Conservation (phyloP, 2,329 filamentous ascomycete genomes). For the Cladosporium oxysporum region DNA sequence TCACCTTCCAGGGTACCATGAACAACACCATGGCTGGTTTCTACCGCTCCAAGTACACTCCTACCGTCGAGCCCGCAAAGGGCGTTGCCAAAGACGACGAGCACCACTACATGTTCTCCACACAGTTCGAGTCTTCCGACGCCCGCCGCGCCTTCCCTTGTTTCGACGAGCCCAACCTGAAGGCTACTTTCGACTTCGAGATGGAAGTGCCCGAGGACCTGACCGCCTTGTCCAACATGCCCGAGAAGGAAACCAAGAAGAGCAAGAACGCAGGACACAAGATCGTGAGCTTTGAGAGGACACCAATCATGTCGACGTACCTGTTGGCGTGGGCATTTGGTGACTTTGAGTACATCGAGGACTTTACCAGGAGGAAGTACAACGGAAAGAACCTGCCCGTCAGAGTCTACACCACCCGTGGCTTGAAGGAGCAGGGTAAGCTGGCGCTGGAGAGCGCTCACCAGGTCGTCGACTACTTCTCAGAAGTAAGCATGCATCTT, state of each 20-base stretch:
- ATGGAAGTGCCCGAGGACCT: constrained; percentile 89
- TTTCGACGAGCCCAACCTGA: constrained; percentile 96
- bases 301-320: constrained; percentile 87
- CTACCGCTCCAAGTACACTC: constrained; percentile 93
- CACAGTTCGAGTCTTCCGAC: constrained; percentile 96
- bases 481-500: constrained; percentile 55
- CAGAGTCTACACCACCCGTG: constrained; percentile 90
- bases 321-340: constrained; percentile 92
- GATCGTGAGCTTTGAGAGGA: constrained; percentile 75
- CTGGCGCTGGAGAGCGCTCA: constrained; percentile 90
- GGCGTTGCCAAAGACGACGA: constrained; percentile 75
- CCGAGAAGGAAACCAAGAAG: constrained; percentile 70
- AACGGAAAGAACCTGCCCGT: constrained; percentile 89
- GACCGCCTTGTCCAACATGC: constrained; percentile 94
- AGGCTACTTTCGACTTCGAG: constrained; percentile 91
- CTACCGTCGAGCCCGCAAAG: constrained; percentile 66
- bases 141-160: constrained; percentile 94
- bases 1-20: constrained; percentile 78
- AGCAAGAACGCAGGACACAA: constrained; percentile 67
- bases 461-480: constrained; percentile 94
- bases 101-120: constrained; percentile 75
- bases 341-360: constrained; percentile 96
- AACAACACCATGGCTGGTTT: constrained; percentile 96
- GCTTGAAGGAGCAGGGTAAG: constrained; percentile 87
- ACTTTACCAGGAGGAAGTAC: constrained; percentile 84